Evolutionary conservation across 805 yeast species (phyloP).

Genomic region (Wickerhamomyces bovis): DNA sequence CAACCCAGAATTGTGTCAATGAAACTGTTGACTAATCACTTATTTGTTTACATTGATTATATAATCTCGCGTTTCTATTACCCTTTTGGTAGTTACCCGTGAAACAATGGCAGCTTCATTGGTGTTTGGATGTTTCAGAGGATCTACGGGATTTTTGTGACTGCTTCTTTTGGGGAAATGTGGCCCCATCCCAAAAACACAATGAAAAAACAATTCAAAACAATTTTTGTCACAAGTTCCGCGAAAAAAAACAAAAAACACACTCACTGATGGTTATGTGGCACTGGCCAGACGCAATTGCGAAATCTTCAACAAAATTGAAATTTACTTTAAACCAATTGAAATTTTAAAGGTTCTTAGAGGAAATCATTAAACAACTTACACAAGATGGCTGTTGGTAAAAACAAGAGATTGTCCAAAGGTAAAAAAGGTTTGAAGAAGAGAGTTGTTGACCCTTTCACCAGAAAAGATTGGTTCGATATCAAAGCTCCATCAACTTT

Average conservation of each 20-base stretch:
- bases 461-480: slow-evolving; percentile 98
- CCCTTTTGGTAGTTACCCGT: background rate
- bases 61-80: slow-evolving; percentile 5
- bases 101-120: background rate
- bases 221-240: background rate
- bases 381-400: slow-evolving; percentile 59
- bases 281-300: slow-evolving; percentile 8
- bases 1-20: background rate
- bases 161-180: background rate
- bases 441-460: slow-evolving; percentile 99
- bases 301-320: slow-evolving; percentile 1
- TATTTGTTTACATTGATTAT: slow-evolving; percentile 15
- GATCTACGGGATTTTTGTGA: background rate
- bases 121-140: background rate
- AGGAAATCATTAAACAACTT: slow-evolving; percentile 4
- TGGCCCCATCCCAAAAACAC: background rate
- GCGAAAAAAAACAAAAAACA: slow-evolving; percentile 1
- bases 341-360: background rate
- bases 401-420: slow-evolving; percentile 78
- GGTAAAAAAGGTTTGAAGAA: slow-evolving; percentile 98
- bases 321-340: background rate
- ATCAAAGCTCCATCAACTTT: slow-evolving; percentile 98
- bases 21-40: too few species aligned
- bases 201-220: background rate
- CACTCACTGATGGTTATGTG: slow-evolving; percentile 3